phyloP scores from a whole-genome alignment of 768 basidiomycete species.

The Suillus plorans region DNA sequence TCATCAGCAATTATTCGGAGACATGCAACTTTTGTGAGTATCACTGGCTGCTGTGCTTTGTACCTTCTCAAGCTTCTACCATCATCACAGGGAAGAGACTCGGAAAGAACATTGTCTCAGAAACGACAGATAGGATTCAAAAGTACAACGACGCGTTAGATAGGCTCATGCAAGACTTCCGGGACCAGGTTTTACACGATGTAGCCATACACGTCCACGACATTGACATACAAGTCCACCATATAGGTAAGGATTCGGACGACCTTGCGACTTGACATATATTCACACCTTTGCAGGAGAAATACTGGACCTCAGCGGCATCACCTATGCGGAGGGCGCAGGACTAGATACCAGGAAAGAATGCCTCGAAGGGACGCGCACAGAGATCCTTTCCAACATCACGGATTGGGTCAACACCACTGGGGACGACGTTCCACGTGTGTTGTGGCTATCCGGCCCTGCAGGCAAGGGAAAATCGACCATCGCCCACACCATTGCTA shows the following conservation, averaged over 20 bases:
- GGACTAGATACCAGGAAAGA: slow-evolving; percentile 6
- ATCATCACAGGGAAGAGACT: neutral
- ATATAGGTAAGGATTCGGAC: slow-evolving; percentile 3
- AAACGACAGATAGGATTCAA: neutral
- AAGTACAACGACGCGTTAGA: slow-evolving; percentile 1
- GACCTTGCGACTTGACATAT: neutral
- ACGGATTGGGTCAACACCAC: neutral
- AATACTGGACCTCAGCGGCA: neutral
- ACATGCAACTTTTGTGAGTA: slow-evolving; percentile 8
- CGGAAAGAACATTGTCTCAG: neutral
- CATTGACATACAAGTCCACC: neutral
- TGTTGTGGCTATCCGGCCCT: slow-evolving; percentile 1
- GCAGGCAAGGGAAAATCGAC: slow-evolving; percentile 18
- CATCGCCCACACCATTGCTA: slow-evolving; percentile 11
- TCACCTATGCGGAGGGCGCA: neutral
- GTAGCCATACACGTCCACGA: neutral
- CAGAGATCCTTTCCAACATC: neutral
- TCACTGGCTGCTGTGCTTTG: neutral
- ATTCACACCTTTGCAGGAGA: neutral
- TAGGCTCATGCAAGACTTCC: slow-evolving; percentile 3
- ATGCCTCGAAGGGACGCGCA: slow-evolving; percentile 1
- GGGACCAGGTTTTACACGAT: neutral
- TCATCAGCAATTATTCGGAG: slow-evolving; percentile 8
- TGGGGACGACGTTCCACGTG: neutral
- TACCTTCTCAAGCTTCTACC: neutral